Evolutionary conservation across 805 yeast genomes (phyloP).

Genomic region (Groenewaldozyma tartarivorans): DNA sequence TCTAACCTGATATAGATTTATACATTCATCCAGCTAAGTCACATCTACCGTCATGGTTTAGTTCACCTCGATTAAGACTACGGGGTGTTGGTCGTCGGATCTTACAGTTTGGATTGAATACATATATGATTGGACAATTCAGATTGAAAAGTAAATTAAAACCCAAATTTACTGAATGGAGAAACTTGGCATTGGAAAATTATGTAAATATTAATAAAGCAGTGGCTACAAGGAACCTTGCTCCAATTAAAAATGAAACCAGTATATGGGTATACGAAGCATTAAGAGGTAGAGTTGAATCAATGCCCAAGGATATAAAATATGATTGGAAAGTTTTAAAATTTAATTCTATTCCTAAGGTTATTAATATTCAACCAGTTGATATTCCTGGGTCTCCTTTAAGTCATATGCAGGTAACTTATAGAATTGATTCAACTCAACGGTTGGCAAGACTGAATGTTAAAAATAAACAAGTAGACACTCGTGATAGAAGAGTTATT

Average conservation of each 20-base stretch:
- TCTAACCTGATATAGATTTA: slow-evolving; percentile 20
- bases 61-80: slow-evolving; percentile 34
- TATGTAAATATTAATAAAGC: slow-evolving; percentile 74
- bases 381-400: slow-evolving; percentile 48
- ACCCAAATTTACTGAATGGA: slow-evolving; percentile 69
- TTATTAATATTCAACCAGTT: slow-evolving; percentile 59
- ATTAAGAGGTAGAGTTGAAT: slow-evolving; percentile 39
- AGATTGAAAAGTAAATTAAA: slow-evolving; percentile 60
- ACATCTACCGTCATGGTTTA: slow-evolving; percentile 35
- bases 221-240: slow-evolving; percentile 54
- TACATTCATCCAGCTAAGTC: slow-evolving; percentile 44
- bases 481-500: slow-evolving; percentile 42
- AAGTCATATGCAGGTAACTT: slow-evolving; percentile 49
- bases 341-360: slow-evolving; percentile 61
- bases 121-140: slow-evolving; percentile 49
- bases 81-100: slow-evolving; percentile 48
- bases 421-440: slow-evolving; percentile 55
- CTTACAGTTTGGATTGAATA: slow-evolving; percentile 57
- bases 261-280: slow-evolving; percentile 60
- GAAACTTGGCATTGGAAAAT: slow-evolving; percentile 69
- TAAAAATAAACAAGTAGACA: slow-evolving; percentile 36
- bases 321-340: slow-evolving; percentile 72
- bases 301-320: slow-evolving; percentile 48
- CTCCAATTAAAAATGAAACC: slow-evolving; percentile 35
- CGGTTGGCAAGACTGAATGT: slow-evolving; percentile 41